These are phyloP conservation scores for Pelargonium nanum DNA, from an alignment of 345 rosid genomes.

Conservation along the genomic window DNA sequence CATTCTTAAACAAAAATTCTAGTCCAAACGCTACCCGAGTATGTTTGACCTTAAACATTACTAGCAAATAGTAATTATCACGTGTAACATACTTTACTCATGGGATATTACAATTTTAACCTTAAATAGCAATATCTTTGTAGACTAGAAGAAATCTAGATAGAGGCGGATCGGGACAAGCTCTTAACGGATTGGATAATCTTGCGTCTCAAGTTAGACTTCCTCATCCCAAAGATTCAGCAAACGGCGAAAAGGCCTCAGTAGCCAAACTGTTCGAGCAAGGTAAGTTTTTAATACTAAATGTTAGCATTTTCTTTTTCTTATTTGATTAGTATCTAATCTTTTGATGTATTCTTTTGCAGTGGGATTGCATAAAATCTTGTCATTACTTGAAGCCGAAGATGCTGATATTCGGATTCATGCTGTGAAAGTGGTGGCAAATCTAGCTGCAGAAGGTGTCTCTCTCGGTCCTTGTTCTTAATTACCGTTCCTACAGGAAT, in stretches of 20 bases:
- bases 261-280: slow-evolving; percentile 93
- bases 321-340: neutral
- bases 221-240: slow-evolving; percentile 48
- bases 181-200: slow-evolving; percentile 42
- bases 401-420: slow-evolving; percentile 91
- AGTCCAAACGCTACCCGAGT: too few relatives aligned
- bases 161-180: slow-evolving; percentile 39
- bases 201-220: slow-evolving; percentile 42
- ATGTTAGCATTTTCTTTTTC: neutral
- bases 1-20: too few relatives aligned
- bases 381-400: slow-evolving; percentile 90
- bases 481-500: neutral
- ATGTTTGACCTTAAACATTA: neutral
- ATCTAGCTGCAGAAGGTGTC: slow-evolving; percentile 95
- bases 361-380: slow-evolving; percentile 98
- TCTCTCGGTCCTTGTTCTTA: neutral
- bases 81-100: too few relatives aligned
- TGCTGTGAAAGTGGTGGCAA: slow-evolving; percentile 98
- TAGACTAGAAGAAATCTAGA: slow-evolving; percentile 68
- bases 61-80: too few relatives aligned
- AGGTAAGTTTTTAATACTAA: slow-evolving; percentile 32
- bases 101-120: too few relatives aligned
- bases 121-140: slow-evolving; percentile 6
- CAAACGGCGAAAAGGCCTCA: slow-evolving; percentile 65
- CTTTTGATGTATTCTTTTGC: slow-evolving; percentile 4